These are phyloP conservation scores for Fistulinella prunicolor DNA, from an alignment of 768 basidiomycete species.

Conservation along the genomic window DNA sequence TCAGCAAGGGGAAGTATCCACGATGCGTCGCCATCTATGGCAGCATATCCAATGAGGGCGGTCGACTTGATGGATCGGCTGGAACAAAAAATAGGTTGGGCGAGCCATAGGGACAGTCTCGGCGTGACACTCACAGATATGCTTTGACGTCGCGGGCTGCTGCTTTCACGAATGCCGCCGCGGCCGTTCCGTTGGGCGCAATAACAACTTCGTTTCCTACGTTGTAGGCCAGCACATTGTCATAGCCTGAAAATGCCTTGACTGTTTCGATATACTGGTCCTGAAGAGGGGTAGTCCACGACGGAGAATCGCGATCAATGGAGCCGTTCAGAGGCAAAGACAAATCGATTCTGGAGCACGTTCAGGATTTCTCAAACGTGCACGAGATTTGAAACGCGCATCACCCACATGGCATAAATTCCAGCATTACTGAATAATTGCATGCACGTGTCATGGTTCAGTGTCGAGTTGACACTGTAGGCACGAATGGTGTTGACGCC, in stretches of 20 bases:
- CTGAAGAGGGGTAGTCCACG: constrained; percentile 81
- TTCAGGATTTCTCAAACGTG: constrained; percentile 8
- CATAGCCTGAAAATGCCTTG: constrained; percentile 75
- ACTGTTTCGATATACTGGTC: constrained; percentile 78
- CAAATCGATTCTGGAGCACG: constrained; percentile 68
- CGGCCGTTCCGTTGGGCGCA: constrained; percentile 49
- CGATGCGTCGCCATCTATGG: constrained; percentile 66
- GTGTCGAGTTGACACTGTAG: constrained; percentile 79
- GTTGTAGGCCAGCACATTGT: constrained; percentile 88
- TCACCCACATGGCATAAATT: constrained; percentile 83
- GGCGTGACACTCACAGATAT: constrained; percentile 59
- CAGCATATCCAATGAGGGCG: constrained; percentile 79
- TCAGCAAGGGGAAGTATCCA: constrained; percentile 70
- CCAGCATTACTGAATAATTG: constrained; percentile 65
- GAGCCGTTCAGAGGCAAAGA: constrained; percentile 84
- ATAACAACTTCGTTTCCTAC: constrained; percentile 84
- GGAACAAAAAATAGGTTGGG: not conserved
- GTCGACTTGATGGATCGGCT: constrained; percentile 63
- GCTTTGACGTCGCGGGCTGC: constrained; percentile 87
- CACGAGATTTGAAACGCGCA: not conserved
- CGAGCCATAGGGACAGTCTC: not conserved
- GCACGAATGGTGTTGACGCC: constrained; percentile 80
- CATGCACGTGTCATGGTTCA: constrained; percentile 92
- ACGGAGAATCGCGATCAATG: constrained; percentile 65
- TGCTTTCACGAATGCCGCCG: constrained; percentile 82